Percentiles rank a stretch among this genome's conserved stretches.
These are phyloP conservation scores for Urochloa ruziziensis DNA, from an alignment of 176 grass and related monocot species.

Conservation along the genomic window DNA sequence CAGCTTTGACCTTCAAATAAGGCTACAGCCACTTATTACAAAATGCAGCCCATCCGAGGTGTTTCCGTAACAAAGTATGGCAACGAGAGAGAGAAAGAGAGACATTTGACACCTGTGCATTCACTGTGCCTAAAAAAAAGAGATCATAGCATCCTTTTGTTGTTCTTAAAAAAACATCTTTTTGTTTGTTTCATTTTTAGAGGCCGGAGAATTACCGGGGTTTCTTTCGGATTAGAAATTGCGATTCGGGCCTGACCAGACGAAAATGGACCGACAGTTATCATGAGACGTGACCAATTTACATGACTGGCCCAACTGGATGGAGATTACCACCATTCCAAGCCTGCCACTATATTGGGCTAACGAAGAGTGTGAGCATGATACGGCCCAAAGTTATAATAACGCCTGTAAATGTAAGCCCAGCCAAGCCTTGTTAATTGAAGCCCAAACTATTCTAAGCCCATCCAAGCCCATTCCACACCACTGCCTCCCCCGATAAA, in stretches of 20 bases:
- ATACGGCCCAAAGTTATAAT: no score
- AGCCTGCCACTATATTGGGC: background rate
- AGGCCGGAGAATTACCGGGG: background rate
- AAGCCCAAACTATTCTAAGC: background rate
- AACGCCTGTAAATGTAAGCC: background rate
- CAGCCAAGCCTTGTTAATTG: background rate
- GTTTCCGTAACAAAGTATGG: no score
- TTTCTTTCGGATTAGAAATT: background rate
- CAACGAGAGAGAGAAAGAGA: background rate
- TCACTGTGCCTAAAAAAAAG: background rate
- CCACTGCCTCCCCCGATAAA: conserved; percentile 9
- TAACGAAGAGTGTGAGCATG: no score
- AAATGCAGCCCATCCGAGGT: no score
- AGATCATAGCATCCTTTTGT: background rate
- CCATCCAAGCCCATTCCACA: background rate
- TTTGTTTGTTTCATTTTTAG: background rate
- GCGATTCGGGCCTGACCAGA: background rate
- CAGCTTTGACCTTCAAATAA: no score
- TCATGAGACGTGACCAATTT: background rate
- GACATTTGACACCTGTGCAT: background rate
- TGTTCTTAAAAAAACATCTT: no score
- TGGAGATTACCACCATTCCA: background rate
- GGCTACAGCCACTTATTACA: no score
- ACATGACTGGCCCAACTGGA: background rate
- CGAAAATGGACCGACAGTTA: background rate